Evolutionary conservation across 164 flowering plant species (phyloP).

Genomic region (Litsea cubeba): DNA sequence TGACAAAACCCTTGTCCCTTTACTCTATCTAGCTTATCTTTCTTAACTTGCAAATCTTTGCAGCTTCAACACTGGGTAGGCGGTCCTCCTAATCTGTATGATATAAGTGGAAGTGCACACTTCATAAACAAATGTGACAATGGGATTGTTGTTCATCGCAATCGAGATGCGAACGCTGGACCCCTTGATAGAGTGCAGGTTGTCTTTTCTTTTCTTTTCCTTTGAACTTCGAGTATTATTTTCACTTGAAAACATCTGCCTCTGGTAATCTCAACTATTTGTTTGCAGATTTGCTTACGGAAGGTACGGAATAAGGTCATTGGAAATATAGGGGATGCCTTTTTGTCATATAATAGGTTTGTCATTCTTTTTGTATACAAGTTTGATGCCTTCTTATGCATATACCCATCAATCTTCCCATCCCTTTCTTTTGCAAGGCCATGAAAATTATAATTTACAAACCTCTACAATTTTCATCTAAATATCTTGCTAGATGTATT

Average conservation of each 20-base stretch:
- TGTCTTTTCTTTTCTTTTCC: constrained; percentile 4
- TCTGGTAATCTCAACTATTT: constrained; percentile 2
- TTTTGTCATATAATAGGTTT: constrained; percentile 73
- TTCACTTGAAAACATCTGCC: background rate
- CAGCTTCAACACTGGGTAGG: constrained; percentile 93
- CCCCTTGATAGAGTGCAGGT: constrained; percentile 86
- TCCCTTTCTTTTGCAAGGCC: background rate
- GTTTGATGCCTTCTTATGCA: background rate
- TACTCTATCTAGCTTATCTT: background rate
- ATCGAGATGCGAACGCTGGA: constrained; percentile 72
- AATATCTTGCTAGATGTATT: background rate
- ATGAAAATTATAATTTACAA: background rate
- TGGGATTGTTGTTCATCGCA: constrained; percentile 95
- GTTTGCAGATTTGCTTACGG: constrained; percentile 71
- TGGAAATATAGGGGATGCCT: constrained; percentile 82
- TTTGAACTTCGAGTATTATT: background rate
- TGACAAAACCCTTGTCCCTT: background rate
- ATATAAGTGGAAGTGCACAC: constrained; percentile 99
- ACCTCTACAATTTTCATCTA: background rate
- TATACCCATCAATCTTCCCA: background rate
- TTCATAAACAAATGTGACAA: constrained; percentile 99
- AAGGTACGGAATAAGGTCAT: constrained; percentile 88
- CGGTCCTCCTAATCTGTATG: constrained; percentile 83
- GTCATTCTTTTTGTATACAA: background rate
- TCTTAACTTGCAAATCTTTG: constrained; percentile 7